Conservation (phyloP, 2,329 filamentous ascomycete genomes). For the Stagonosporopsis tanaceti region DNA sequence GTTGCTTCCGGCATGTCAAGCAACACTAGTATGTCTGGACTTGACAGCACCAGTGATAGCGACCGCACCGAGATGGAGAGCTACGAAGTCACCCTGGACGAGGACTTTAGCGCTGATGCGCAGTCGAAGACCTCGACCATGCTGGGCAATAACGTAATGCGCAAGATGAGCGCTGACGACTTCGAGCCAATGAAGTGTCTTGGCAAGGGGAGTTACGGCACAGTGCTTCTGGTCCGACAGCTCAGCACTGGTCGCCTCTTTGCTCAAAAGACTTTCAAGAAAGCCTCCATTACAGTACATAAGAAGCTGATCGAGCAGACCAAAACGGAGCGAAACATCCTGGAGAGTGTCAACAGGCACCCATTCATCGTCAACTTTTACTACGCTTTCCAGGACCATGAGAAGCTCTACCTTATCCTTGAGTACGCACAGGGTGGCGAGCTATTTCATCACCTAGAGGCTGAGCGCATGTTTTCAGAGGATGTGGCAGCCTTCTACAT, state of each 20-base stretch:
- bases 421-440: slow-evolving; percentile 98
- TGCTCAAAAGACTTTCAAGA: slow-evolving; percentile 98
- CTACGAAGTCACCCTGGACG: slow-evolving; percentile 84
- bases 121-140: slow-evolving; percentile 48
- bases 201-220: slow-evolving; percentile 95
- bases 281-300: slow-evolving; percentile 92
- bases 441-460: slow-evolving; percentile 91
- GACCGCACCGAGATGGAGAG: slow-evolving; percentile 77
- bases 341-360: slow-evolving; percentile 95
- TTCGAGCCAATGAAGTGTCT: slow-evolving; percentile 92
- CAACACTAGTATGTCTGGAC: slow-evolving; percentile 63
- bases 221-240: slow-evolving; percentile 92
- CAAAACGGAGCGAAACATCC: slow-evolving; percentile 92
- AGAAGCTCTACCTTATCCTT: slow-evolving; percentile 96
- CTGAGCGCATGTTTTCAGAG: slow-evolving; percentile 95
- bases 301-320: slow-evolving; percentile 97
- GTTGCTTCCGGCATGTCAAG: slow-evolving; percentile 58
- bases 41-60: slow-evolving; percentile 64
- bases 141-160: slow-evolving; percentile 59
- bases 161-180: slow-evolving; percentile 91
- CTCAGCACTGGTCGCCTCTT: slow-evolving; percentile 85
- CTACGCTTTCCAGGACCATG: slow-evolving; percentile 97
- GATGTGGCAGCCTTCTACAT: slow-evolving; percentile 94
- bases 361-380: slow-evolving; percentile 98
- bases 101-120: slow-evolving; percentile 78